Percentiles rank a stretch among this genome's conserved stretches.
These are phyloP conservation scores for Sarocladium kiliense DNA, from an alignment of 2,329 filamentous ascomycete species.

Conservation along the genomic window DNA sequence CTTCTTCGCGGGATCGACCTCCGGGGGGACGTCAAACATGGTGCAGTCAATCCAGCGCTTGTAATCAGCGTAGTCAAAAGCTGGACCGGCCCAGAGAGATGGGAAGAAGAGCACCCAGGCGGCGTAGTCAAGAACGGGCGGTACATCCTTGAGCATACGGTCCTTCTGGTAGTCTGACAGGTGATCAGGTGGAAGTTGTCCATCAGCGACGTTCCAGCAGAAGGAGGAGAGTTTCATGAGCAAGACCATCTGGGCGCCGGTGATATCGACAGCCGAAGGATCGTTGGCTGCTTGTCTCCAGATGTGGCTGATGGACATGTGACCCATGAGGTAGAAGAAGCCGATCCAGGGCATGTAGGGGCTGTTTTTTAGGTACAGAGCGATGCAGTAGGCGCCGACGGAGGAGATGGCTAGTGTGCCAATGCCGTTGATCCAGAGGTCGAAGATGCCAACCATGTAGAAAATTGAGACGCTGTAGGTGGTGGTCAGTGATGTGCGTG, in stretches of 20 bases:
- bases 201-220: conserved; percentile 97
- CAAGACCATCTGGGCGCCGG: conserved; percentile 94
- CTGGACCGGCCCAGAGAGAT: conserved; percentile 79
- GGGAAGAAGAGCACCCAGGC: conserved; percentile 97
- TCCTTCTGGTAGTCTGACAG: conserved; percentile 86
- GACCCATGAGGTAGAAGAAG: conserved; percentile 90
- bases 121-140: conserved; percentile 71
- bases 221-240: conserved; percentile 97
- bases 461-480: conserved; percentile 67
- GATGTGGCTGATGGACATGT: conserved; percentile 90
- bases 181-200: conserved; percentile 69
- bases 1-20: conserved; percentile 77
- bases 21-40: conserved; percentile 84
- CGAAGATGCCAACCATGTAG: conserved; percentile 89
- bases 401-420: conserved; percentile 76
- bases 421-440: conserved; percentile 75
- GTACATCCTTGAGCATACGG: conserved; percentile 69
- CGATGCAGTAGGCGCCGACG: conserved; percentile 74
- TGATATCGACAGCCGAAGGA: conserved; percentile 74
- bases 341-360: conserved; percentile 97
- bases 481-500: neutral
- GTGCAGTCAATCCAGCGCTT: conserved; percentile 85
- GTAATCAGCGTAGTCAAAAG: conserved; percentile 94
- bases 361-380: conserved; percentile 69
- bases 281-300: conserved; percentile 67